These are phyloP conservation scores for Ophiostoma tasmaniense DNA, from an alignment of 2,329 filamentous ascomycete species.

Conservation along the genomic window DNA sequence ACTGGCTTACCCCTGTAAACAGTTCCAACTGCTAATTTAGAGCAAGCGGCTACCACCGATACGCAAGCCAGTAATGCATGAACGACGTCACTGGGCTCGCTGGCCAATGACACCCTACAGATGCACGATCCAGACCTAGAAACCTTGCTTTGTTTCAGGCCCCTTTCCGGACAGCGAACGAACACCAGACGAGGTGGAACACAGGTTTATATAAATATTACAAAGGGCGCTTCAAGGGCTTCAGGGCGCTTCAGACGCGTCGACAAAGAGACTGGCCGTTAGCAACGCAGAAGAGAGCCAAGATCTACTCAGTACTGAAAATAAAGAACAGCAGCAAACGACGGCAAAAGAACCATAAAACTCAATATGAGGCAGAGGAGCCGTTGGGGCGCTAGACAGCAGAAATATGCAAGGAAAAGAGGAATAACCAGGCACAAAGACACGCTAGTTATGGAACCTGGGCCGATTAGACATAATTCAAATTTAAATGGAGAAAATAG, in stretches of 20 bases:
- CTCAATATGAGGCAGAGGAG: neutral
- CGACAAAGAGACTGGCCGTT: neutral
- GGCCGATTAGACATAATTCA: neutral
- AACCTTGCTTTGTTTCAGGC: conserved; percentile 5
- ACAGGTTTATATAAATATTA: neutral
- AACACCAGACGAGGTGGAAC: neutral
- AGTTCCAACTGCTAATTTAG: neutral
- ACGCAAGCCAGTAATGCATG: neutral
- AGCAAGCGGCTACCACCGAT: neutral
- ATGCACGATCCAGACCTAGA: neutral
- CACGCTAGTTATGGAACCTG: neutral
- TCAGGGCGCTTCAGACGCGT: neutral
- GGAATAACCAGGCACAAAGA: neutral
- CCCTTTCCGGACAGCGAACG: conserved; percentile 2
- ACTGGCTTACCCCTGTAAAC: neutral
- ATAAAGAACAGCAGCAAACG: neutral
- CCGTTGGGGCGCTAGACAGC: neutral
- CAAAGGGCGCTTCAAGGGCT: neutral
- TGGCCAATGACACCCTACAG: neutral
- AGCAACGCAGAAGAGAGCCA: too few relatives aligned
- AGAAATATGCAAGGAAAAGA: neutral
- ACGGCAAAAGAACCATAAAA: neutral
- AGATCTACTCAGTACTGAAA: too few relatives aligned
- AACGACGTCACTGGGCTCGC: conserved; percentile 2
- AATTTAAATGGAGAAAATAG: neutral